Evolutionary conservation across 1,284 basidiomycete species (phyloP).

Genomic region (Erythrobasidium hasegawianum): DNA sequence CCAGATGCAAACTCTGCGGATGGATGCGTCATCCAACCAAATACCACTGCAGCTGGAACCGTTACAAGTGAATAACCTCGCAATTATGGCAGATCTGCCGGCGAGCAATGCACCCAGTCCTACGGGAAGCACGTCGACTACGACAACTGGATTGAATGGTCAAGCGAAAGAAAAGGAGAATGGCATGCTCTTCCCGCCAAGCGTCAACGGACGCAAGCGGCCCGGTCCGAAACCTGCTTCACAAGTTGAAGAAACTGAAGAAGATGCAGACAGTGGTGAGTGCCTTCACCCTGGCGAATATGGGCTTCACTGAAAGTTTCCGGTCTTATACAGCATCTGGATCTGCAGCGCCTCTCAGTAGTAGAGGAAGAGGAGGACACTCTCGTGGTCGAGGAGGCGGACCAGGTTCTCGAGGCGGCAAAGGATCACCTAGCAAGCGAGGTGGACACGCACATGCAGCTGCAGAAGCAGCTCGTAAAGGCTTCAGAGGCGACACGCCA

Average conservation of each 20-base stretch:
- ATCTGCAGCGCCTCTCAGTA: neutral
- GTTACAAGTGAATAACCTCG: neutral
- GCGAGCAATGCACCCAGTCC: neutral
- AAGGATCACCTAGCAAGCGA: slow-evolving; percentile 34
- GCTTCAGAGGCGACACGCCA: slow-evolving; percentile 32
- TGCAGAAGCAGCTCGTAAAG: slow-evolving; percentile 24
- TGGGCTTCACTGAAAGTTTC: too few relatives aligned
- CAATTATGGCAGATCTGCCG: neutral
- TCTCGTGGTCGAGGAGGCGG: neutral
- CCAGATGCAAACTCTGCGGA: too few relatives aligned
- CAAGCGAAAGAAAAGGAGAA: neutral
- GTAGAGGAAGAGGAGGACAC: neutral
- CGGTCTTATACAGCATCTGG: too few relatives aligned
- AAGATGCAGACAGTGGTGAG: neutral
- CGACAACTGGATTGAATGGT: neutral
- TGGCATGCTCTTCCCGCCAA: neutral
- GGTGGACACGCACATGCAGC: slow-evolving; percentile 10
- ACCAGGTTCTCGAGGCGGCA: slow-evolving; percentile 36
- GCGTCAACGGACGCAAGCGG: neutral
- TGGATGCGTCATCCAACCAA: neutral
- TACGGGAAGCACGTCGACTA: neutral
- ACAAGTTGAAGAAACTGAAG: neutral
- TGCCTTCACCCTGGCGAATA: too few relatives aligned
- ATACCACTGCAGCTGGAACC: neutral
- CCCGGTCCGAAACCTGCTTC: neutral